These are phyloP conservation scores for Aquilaria sinensis DNA, from an alignment of 345 rosid genomes.

Conservation along the genomic window DNA sequence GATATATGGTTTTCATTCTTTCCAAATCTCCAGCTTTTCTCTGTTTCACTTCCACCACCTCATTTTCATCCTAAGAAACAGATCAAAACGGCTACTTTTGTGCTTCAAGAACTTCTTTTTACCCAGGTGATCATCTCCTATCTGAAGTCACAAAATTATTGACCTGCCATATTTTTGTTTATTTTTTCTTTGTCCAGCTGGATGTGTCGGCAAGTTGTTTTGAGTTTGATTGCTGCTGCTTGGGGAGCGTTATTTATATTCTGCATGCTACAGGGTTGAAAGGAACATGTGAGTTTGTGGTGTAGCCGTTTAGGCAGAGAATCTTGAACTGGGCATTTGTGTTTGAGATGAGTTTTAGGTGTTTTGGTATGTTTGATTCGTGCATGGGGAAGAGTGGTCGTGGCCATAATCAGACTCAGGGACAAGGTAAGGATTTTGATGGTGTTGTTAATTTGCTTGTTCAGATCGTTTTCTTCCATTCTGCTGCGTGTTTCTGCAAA, in stretches of 20 bases:
- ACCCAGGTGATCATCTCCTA: background rate
- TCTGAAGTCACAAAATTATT: background rate
- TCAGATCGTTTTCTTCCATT: constrained; percentile 2
- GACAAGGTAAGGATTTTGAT: constrained; percentile 31
- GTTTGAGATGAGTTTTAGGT: constrained; percentile 44
- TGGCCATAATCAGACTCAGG: constrained; percentile 27
- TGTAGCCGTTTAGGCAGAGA: constrained; percentile 6
- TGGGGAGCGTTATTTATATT: background rate
- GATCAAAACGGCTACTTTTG: no score
- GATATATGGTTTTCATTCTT: no score
- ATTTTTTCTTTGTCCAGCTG: background rate
- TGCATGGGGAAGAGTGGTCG: constrained; percentile 28
- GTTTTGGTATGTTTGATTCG: constrained; percentile 39
- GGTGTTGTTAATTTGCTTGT: background rate
- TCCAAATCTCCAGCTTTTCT: no score
- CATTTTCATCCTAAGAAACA: no score
- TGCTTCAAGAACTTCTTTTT: background rate
- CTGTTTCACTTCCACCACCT: no score
- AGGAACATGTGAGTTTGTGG: constrained; percentile 14
- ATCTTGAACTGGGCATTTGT: background rate
- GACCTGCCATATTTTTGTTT: background rate
- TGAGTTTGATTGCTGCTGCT: background rate
- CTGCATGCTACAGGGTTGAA: constrained; percentile 5
- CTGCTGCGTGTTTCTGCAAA: background rate
- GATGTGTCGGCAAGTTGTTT: background rate